phyloP scores from a whole-genome alignment of 257 asterid genomes.

The Nicotiana benthamiana region DNA sequence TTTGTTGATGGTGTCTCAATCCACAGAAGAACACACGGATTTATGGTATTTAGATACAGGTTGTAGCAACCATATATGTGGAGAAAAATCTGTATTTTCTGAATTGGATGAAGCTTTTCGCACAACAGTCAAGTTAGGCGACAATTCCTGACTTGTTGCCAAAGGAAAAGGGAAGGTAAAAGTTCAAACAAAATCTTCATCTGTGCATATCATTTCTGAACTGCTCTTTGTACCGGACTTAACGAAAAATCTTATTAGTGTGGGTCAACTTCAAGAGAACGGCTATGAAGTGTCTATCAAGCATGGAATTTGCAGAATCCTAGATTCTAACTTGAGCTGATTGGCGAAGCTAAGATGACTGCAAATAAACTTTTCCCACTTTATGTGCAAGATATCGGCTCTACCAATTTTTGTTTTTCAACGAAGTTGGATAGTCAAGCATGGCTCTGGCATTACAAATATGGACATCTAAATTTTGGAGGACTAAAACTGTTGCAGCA shows the following conservation, averaged over 20 bases:
- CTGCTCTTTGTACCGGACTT: slow-evolving; percentile 5
- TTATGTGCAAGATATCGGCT: neutral
- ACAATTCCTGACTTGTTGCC: neutral
- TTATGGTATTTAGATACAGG: slow-evolving; percentile 14
- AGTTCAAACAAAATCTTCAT: neutral
- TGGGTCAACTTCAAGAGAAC: slow-evolving; percentile 14
- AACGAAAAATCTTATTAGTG: slow-evolving; percentile 4
- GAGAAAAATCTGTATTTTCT: neutral
- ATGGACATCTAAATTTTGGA: neutral
- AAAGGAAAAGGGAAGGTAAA: neutral
- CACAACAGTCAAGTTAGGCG: slow-evolving; percentile 3
- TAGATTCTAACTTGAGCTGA: neutral
- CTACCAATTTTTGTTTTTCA: neutral
- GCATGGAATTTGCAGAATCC: neutral
- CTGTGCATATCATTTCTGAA: neutral
- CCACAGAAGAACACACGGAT: neutral
- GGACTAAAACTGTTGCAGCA: neutral
- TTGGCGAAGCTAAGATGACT: neutral
- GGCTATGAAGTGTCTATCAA: neutral
- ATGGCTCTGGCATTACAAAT: neutral
- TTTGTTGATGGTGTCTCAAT: slow-evolving; percentile 2
- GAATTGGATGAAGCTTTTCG: neutral
- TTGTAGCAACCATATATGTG: slow-evolving; percentile 8
- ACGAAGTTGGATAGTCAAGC: neutral
- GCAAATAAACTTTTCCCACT: neutral